Evolutionary conservation across 768 basidiomycete genomes (phyloP).

Genomic region (Pholiota molesta): DNA sequence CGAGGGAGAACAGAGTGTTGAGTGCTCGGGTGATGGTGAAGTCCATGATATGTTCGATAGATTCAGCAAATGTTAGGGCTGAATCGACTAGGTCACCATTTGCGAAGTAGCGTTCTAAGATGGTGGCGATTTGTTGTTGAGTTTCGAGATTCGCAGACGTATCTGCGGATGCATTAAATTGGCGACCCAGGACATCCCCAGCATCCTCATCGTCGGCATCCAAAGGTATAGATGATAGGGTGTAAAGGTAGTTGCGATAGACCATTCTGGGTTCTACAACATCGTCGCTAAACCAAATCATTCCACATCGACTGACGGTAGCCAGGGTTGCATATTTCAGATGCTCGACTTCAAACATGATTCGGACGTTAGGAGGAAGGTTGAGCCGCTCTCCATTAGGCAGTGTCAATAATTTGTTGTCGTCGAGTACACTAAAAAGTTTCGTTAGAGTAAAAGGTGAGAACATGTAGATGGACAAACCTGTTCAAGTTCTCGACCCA

Average conservation of each 20-base stretch:
- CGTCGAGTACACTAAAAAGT: slow-evolving; percentile 85
- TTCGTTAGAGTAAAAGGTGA: slow-evolving; percentile 8
- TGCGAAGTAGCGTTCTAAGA: slow-evolving; percentile 83
- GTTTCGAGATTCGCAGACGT: slow-evolving; percentile 67
- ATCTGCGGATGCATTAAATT: slow-evolving; percentile 53
- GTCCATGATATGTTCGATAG: slow-evolving; percentile 99
- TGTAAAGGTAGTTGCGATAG: slow-evolving; percentile 84
- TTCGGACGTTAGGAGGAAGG: slow-evolving; percentile 93
- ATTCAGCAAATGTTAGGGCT: slow-evolving; percentile 78
- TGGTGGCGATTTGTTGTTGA: slow-evolving; percentile 73
- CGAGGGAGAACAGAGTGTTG: slow-evolving; percentile 93
- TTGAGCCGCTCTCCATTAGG: slow-evolving; percentile 99
- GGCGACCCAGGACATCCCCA: slow-evolving; percentile 62
- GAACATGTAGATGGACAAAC: slow-evolving; percentile 43
- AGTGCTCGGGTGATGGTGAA: slow-evolving; percentile 91
- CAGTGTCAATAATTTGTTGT: slow-evolving; percentile 95
- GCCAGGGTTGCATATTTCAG: slow-evolving; percentile 96
- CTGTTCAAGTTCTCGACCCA: slow-evolving; percentile 99
- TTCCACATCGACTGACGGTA: slow-evolving; percentile 99
- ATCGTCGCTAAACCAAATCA: slow-evolving; percentile 99
- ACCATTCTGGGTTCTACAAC: slow-evolving; percentile 92
- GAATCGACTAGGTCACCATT: slow-evolving; percentile 80
- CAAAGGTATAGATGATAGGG: slow-evolving; percentile 72
- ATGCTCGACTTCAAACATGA: slow-evolving; percentile 99
- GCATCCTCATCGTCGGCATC: slow-evolving; percentile 90